Base-by-base conservation (phyloP, 23 red algal species). In the Gracilaria gracilis region DNA sequence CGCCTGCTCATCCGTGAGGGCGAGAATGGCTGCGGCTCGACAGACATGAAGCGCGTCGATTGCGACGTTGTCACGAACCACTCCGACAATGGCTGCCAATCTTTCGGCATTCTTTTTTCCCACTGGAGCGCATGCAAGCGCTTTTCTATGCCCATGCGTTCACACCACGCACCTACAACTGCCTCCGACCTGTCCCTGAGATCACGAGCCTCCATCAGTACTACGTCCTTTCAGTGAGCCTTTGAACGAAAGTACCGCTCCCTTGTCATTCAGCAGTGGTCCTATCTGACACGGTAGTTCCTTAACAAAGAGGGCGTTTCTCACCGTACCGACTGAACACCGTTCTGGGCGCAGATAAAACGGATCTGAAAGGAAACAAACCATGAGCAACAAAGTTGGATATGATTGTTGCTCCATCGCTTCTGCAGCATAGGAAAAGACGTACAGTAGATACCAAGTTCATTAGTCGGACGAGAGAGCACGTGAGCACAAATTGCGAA, bases 291-390 rank as follows among this genome's bases (percentile, higher is more conserved):
- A 36, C 13, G 54, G 16, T 1, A 61, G 64, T 39, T 82, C 79
- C 31, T 62, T 82, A 1, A 82, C 37, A 27, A 82, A 82, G 5
- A 9, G 79, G 54, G 19, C 24, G 5, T 31, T 62, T 1, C 2
- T 62, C 55, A 9, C 17, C 29, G 14, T 40, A 37, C 6, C 24
- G 79, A 59, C 21, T 11, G 21, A 40, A 82, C 2, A 82, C 48
- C 79, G 79, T 29, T 82, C 79, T 37, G 79, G 79, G 4, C 79
- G 55, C 39, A 33, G 38, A 38, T 82, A 82, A 37, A 21, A 82
- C 32, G 79, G 32, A 64, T 82, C 79, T 62, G 55, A 42, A 15
- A 40, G 5, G 14, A 23, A 64, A n/a, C n/a, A 20, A 47, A 61
- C 2, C 0, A 19, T 17, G 8, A 15, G 19, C 16, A 59, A 6